These are phyloP conservation scores for Paramecium sexaurelia DNA, from an alignment of 73 alveolate species.

Conservation along the genomic window DNA sequence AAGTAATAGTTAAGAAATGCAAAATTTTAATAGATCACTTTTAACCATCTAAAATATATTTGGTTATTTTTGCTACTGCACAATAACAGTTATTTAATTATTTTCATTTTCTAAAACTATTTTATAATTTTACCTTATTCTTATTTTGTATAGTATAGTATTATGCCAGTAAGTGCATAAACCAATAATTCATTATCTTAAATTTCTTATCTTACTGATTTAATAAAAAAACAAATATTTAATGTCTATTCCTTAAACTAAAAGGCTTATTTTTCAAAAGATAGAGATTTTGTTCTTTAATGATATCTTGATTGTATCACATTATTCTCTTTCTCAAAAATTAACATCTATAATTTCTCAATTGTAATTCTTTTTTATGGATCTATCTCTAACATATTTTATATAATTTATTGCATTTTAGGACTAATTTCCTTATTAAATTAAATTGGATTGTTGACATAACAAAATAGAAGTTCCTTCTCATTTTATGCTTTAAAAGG, in stretches of 20 bases:
- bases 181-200: constrained; percentile 18
- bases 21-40: background rate
- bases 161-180: constrained; percentile 1
- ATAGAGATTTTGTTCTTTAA: background rate
- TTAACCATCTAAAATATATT: constrained; percentile 18
- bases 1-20: background rate
- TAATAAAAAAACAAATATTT: background rate
- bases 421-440: background rate
- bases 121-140: background rate
- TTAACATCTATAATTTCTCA: background rate
- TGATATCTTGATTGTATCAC: background rate
- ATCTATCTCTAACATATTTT: background rate
- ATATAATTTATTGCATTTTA: background rate
- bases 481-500: constrained; percentile 79
- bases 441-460: background rate
- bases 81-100: background rate
- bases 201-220: background rate
- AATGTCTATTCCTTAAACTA: background rate
- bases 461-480: background rate
- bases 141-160: constrained; percentile 27
- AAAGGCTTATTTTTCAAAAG: background rate
- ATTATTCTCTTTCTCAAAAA: background rate
- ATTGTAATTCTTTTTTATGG: background rate
- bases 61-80: background rate
- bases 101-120: background rate